These are phyloP conservation scores for Pilasporangium apinafurcum DNA, from an alignment of 352 stramenopile species.

Conservation along the genomic window DNA sequence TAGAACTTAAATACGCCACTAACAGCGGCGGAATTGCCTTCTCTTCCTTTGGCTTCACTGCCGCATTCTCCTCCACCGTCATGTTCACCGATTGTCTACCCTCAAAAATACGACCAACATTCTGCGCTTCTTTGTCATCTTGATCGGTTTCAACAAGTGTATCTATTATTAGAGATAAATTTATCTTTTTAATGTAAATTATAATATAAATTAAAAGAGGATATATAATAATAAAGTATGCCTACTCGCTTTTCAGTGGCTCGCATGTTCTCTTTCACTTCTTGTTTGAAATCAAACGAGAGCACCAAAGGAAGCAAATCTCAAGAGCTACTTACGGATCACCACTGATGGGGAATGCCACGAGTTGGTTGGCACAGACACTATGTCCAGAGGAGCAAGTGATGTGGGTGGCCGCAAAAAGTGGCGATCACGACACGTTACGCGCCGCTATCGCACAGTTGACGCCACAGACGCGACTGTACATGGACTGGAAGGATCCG, in stretches of 20 bases:
- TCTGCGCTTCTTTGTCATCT: no score
- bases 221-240: not conserved
- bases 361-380: slow-evolving; percentile 66
- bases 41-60: no score
- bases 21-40: no score
- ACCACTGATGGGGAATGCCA: slow-evolving; percentile 76
- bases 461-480: slow-evolving; percentile 50
- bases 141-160: no score
- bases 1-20: no score
- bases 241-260: not conserved
- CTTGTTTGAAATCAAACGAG: not conserved
- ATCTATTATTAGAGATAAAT: no score
- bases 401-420: slow-evolving; percentile 73
- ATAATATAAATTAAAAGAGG: no score
- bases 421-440: slow-evolving; percentile 45
- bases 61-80: no score
- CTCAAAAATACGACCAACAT: no score
- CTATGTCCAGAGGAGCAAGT: slow-evolving; percentile 71
- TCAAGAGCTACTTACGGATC: no score
- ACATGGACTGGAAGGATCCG: slow-evolving; percentile 67
- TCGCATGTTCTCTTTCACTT: slow-evolving; percentile 1
- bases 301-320: not conserved
- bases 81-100: no score
- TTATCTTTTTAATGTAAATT: no score
- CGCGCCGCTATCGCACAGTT: slow-evolving; percentile 38